Evolutionary conservation across 352 stramenopile species (phyloP).

Genomic region (Paralagenidium karlingii): DNA sequence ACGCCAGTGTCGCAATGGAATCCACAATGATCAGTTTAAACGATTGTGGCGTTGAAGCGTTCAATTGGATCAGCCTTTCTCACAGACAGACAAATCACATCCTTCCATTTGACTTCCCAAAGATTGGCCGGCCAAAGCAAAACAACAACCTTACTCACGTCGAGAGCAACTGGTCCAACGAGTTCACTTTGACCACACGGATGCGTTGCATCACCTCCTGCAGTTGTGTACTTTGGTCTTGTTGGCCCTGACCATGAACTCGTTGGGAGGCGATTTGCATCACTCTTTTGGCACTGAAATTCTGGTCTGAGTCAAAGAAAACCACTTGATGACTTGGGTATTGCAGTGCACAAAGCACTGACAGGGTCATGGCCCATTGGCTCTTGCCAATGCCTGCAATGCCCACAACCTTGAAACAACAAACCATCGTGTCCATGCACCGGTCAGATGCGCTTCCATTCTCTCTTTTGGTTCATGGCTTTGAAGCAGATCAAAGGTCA

Average conservation of each 20-base stretch:
- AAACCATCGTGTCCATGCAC: too few relatives aligned
- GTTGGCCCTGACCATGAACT: neutral
- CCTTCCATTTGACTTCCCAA: constrained; percentile 25
- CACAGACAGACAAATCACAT: too few relatives aligned
- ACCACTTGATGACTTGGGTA: constrained; percentile 28
- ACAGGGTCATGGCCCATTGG: constrained; percentile 61
- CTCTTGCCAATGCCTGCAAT: constrained; percentile 65
- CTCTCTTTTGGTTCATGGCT: too few relatives aligned
- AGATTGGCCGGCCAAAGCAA: neutral
- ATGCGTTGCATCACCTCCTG: constrained; percentile 24
- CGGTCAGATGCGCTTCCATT: too few relatives aligned
- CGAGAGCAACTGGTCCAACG: constrained; percentile 21
- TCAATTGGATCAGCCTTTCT: constrained; percentile 30
- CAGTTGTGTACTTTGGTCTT: constrained; percentile 25
- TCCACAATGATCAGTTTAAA: constrained; percentile 63
- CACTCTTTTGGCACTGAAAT: constrained; percentile 59
- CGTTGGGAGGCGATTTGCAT: neutral
- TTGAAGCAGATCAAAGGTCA: constrained; percentile 1
- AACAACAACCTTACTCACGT: constrained; percentile 13
- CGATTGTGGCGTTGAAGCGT: constrained; percentile 17
- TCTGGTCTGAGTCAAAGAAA: constrained; percentile 61
- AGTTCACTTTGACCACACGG: constrained; percentile 21
- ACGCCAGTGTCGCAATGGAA: constrained; percentile 45
- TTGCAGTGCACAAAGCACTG: constrained; percentile 25
- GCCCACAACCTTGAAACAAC: constrained; percentile 37